phyloP scores from a whole-genome alignment of 176 grass and related monocot genomes.

The Phoenix dactylifera region DNA sequence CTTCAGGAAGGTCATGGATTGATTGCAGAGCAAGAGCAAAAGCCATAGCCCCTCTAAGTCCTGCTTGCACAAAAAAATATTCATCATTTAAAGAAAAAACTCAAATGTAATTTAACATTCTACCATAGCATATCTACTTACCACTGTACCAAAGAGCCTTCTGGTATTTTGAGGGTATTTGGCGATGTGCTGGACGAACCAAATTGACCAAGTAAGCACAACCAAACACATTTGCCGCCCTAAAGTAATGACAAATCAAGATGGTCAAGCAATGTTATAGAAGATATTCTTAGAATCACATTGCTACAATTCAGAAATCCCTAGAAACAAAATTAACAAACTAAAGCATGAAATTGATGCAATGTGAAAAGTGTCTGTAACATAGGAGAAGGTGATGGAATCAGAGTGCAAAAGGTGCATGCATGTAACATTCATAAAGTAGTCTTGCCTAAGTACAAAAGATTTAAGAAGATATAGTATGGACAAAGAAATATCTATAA shows the following conservation, averaged over 20 bases:
- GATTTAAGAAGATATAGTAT: too few species aligned
- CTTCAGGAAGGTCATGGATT: conserved; percentile 90
- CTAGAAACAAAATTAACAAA: too few species aligned
- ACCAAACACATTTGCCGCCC: conserved; percentile 88
- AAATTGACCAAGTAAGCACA: conserved; percentile 90
- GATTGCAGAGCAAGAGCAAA: conserved; percentile 99
- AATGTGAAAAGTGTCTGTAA: neutral
- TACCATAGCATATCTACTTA: conserved; percentile 23
- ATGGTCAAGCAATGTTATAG: neutral
- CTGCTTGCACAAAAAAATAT: conserved; percentile 41
- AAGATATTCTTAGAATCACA: too few species aligned
- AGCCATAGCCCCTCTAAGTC: conserved; percentile 97
- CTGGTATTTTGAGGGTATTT: conserved; percentile 89
- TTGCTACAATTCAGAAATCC: too few species aligned
- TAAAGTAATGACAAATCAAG: conserved; percentile 19
- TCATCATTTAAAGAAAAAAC: too few species aligned
- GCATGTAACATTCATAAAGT: too few species aligned
- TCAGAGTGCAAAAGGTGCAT: too few species aligned
- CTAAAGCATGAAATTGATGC: neutral
- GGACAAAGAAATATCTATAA: too few species aligned
- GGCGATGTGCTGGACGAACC: conserved; percentile 61
- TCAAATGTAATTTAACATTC: too few species aligned
- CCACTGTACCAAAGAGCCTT: conserved; percentile 99
- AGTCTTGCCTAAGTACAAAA: too few species aligned
- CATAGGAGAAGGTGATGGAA: too few species aligned